A percentile compares a stretch with the other conserved stretches of the same genome.
phyloP scores from a whole-genome alignment of 345 rosid genomes.

The Rhizophora apiculata region DNA sequence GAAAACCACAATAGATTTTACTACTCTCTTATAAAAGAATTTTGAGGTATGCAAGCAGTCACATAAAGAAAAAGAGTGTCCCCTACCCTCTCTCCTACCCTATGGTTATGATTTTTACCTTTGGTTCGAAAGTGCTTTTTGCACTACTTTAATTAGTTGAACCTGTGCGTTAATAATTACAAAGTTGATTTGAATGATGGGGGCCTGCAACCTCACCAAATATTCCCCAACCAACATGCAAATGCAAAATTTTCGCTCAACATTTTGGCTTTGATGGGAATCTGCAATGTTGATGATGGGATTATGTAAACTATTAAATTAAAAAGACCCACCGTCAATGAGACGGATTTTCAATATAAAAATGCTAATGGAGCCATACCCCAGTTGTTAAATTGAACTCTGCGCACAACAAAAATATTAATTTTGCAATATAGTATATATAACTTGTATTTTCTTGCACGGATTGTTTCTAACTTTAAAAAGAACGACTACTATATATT shows the following conservation, averaged over 20 bases:
- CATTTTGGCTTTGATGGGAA: too few species aligned
- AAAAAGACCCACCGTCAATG: too few species aligned
- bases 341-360: too few species aligned
- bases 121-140: conserved; percentile 23
- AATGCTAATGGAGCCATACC: too few species aligned
- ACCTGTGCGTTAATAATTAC: conserved; percentile 12
- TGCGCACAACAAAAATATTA: too few species aligned
- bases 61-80: not conserved
- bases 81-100: not conserved
- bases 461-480: too few species aligned
- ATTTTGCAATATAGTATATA: too few species aligned
- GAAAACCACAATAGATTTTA: conserved; percentile 29
- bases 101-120: conserved; percentile 8
- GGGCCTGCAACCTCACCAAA: not conserved
- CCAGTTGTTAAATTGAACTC: too few species aligned
- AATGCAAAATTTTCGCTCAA: not conserved
- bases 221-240: conserved; percentile 6
- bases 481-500: too few species aligned
- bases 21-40: not conserved
- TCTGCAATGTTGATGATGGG: too few species aligned
- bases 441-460: too few species aligned
- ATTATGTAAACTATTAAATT: too few species aligned
- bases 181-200: conserved; percentile 27
- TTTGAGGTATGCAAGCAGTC: conserved; percentile 5
- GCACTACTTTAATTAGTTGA: conserved; percentile 20